These are phyloP conservation scores for Raddia distichophylla DNA, from an alignment of 176 grass and related monocot genomes.

Conservation along the genomic window DNA sequence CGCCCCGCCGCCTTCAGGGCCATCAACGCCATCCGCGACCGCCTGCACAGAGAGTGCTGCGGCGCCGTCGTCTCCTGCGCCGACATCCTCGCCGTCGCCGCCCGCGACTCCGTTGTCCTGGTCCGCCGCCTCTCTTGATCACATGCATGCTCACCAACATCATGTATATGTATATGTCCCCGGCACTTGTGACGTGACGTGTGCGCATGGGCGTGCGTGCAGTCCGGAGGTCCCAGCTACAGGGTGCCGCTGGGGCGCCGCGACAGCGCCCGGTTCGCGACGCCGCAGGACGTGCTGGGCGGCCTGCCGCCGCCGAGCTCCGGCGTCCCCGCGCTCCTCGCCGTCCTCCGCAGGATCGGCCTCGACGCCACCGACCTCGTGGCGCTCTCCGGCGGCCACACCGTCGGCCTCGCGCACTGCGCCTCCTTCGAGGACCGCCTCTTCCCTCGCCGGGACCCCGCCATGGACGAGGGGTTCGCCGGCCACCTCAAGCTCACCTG, in stretches of 20 bases:
- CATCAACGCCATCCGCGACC: conserved; percentile 59
- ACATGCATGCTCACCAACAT: too few species aligned
- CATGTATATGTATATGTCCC: too few species aligned
- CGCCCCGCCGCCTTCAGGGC: conserved; percentile 64
- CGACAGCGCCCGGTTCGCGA: conserved; percentile 45
- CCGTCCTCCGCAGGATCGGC: conserved; percentile 11
- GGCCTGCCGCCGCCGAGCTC: conserved; percentile 47
- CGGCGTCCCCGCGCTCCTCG: conserved; percentile 34
- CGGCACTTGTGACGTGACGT: too few species aligned
- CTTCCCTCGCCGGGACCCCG: conserved; percentile 50
- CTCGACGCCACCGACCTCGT: conserved; percentile 59
- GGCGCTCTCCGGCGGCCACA: conserved; percentile 59
- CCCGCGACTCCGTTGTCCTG: conserved; percentile 37
- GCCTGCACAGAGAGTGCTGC: conserved; percentile 36
- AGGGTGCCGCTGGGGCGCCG: conserved; percentile 58
- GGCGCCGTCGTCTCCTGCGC: conserved; percentile 63
- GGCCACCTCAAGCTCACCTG: conserved; percentile 41
- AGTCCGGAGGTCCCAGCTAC: conserved; percentile 58
- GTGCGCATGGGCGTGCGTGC: background rate
- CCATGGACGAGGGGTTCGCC: conserved; percentile 44
- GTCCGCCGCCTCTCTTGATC: background rate
- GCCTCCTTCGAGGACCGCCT: conserved; percentile 57
- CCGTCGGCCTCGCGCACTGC: conserved; percentile 64
- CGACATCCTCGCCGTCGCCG: conserved; percentile 41
- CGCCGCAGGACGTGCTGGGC: background rate